Evolutionary conservation across 2,329 filamentous ascomycete species (phyloP).

Genomic region (Thermomyces lanuginosus): DNA sequence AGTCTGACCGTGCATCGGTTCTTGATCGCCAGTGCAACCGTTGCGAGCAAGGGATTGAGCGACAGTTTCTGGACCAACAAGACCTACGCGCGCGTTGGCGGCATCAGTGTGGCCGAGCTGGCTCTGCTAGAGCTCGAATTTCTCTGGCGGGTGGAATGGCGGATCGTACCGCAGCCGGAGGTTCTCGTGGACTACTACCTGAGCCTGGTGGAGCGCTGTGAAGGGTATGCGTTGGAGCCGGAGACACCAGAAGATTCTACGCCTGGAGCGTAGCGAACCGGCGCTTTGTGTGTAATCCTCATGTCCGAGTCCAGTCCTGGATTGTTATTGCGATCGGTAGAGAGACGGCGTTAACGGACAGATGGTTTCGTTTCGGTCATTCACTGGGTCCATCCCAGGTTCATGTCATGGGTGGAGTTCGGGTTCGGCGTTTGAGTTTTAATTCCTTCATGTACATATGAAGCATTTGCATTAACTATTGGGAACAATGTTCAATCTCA

Average conservation of each 20-base stretch:
- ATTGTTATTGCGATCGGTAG: too few relatives aligned
- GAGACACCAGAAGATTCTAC: constrained; percentile 1
- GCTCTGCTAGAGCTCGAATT: constrained; percentile 89
- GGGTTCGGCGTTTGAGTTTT: too few relatives aligned
- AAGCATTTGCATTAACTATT: too few relatives aligned
- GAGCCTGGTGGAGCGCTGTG: constrained; percentile 56
- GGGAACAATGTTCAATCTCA: too few relatives aligned
- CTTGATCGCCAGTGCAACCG: constrained; percentile 85
- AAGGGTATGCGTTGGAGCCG: constrained; percentile 40
- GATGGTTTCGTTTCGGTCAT: too few relatives aligned
- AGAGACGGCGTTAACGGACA: too few relatives aligned
- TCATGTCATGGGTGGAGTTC: too few relatives aligned
- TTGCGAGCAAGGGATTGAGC: constrained; percentile 87
- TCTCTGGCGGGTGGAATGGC: constrained; percentile 82
- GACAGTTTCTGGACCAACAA: constrained; percentile 98
- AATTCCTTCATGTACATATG: too few relatives aligned
- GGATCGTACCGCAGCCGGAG: constrained; percentile 89
- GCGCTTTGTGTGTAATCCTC: too few relatives aligned
- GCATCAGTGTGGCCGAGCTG: constrained; percentile 76
- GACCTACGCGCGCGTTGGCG: constrained; percentile 85
- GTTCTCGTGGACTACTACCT: constrained; percentile 85
- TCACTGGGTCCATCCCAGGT: too few relatives aligned
- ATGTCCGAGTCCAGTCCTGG: too few relatives aligned
- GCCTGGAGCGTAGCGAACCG: background rate
- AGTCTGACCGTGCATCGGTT: constrained; percentile 94